Base-by-base conservation (phyloP, 2,329 filamentous ascomycete species). In the Corniculantispora saksenae region DNA sequence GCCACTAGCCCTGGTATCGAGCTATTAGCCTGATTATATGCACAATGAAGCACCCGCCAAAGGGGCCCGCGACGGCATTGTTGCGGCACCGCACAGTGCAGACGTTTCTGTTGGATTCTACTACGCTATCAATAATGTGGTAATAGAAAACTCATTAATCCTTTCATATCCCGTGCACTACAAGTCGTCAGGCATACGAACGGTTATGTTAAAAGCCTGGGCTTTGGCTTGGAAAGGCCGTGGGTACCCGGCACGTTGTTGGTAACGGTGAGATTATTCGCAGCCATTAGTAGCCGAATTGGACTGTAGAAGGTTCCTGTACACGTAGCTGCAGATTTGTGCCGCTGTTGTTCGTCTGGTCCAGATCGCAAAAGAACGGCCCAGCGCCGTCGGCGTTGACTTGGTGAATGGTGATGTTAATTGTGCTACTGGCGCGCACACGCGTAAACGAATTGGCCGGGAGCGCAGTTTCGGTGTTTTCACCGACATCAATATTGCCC, bases 401-500 rank as follows among this genome's bases (percentile, higher is more conserved):
- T 38, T 61, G 59, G 25, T 61, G 59, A 19, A 61, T 40, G 3
- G 25, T 32, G 35, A 61, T 38, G 0, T 84, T 77, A 35, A 87
- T 47, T 47, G 77, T 66, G 45, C 76, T 77, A 35, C 84, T 84
- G 1, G 77, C 69, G 67, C 79, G 72, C 61, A 86, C 84, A 64
- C 81, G 75, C 1, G 85, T 86, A 4, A 87, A 81, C 4, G 76
- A 71, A 1, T 70, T 68, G 5, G 79, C 80, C 7, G 80, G 74
- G 2, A 87, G 68, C 6, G 82, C 82, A 64, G 82, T 81, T 73
- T 86, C 83, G 1, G 83, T 86, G 68, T 82, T 82, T 73, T 84
- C 81, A 45, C 81, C 82, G 61, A 89, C 80, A 67, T 89, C 85
- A 71, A 90, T 90, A 77, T 84, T 86, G 54, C 88, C 88, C 62